Percentiles rank a stretch among this genome's conserved stretches.
phyloP scores from a whole-genome alignment of 345 rosid species.

The Syzygium aromaticum region DNA sequence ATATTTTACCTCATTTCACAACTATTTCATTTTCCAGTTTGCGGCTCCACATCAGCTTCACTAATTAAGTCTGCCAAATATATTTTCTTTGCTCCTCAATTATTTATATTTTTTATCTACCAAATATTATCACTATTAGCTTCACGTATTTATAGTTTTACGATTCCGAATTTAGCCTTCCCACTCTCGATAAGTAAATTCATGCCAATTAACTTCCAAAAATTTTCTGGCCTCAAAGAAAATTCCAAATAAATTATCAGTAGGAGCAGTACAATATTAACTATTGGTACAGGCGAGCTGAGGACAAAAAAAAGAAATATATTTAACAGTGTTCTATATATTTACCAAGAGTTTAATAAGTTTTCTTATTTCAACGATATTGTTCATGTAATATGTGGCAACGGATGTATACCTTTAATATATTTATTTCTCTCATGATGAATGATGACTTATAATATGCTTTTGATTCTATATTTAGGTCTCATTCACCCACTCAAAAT shows the following conservation, averaged over 20 bases:
- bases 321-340: not conserved
- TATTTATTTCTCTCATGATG: not conserved
- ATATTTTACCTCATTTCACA: not conserved
- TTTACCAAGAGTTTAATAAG: not conserved
- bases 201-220: not conserved
- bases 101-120: too few species aligned
- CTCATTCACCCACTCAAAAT: not conserved
- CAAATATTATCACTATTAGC: too few species aligned
- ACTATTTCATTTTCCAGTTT: accelerated
- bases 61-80: not conserved
- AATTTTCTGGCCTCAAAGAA: not conserved
- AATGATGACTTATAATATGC: not conserved
- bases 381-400: not conserved
- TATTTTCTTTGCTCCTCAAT: not conserved
- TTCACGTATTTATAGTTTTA: not conserved
- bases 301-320: not conserved
- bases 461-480: not conserved
- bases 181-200: not conserved
- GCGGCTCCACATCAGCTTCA: not conserved
- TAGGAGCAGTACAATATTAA: not conserved
- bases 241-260: not conserved
- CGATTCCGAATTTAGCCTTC: not conserved
- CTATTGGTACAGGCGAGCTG: not conserved
- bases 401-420: not conserved
- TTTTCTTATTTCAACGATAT: not conserved